Base-by-base conservation (phyloP, 1,139 yeast genomes). In the Yamadazyma friedrichii region DNA sequence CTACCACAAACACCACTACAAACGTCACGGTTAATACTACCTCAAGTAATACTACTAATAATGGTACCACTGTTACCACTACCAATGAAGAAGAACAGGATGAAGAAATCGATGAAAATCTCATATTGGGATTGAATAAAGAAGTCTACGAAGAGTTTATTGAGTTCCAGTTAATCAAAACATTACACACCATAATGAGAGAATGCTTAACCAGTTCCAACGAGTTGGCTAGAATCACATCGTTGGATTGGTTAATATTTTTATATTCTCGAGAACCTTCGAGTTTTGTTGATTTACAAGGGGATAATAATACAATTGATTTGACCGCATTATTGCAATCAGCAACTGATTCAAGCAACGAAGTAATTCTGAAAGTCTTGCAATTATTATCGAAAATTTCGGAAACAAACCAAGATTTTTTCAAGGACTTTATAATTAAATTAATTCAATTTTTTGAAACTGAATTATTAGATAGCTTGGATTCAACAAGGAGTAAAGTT, bases 241-340 rank as follows among this genome's bases (percentile, higher is more conserved):
- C 95, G 15, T 67, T 94, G 35, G 96, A 91, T 50, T 94, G 98
- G 98, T 70, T 94, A 29, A 82, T 84, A 20, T 81, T 88, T 74
- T 70, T 94, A 35, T 94, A 91, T 55, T 76, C 81, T 27, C 82
- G 82, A 50, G 84, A 84, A 33, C 88, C 94, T 0, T 65, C 75
- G 22, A 74, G 78, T 53, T 78, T 80, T 53, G 71, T 78, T 50
- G 80, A 72, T 28, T 56, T 63, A 11, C 55, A 55, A 13, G 61
- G 56, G 4, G 58, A 50, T 3, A 54, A 50, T 4, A 48, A 77
- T 45, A 86, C 80, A 42, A 62, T 71, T 45, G 86, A 91, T 34
- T 82, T 89, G 50, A 82, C 88, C 3, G 88, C 89, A 1, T 69
- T 93, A 36, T 69, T 94, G 41, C 84, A 83, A 55, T 88, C 96